Evolutionary conservation across 352 stramenopile species (phyloP).

Genomic region (Globisporangium paddicum): DNA sequence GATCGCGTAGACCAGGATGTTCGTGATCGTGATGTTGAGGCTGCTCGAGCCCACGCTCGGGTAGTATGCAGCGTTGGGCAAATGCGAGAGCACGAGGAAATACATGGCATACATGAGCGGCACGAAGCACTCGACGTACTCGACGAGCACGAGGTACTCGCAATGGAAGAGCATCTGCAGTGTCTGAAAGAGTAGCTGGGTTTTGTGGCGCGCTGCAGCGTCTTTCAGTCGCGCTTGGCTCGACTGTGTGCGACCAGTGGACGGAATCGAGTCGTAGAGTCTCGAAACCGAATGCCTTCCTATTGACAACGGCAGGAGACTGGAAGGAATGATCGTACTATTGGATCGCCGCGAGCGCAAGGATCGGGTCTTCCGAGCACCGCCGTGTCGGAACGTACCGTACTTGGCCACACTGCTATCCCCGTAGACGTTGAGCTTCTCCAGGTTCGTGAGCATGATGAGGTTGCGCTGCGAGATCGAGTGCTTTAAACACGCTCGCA

Average conservation of each 20-base stretch:
- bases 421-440: neutral
- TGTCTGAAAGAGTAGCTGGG: neutral
- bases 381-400: neutral
- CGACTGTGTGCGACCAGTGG: neutral
- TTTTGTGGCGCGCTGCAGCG: neutral
- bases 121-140: constrained; percentile 23
- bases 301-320: neutral
- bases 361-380: neutral
- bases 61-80: constrained; percentile 15
- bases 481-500: constrained; percentile 1
- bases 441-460: neutral
- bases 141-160: constrained; percentile 22
- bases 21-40: neutral
- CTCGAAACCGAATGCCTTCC: neutral
- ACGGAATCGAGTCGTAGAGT: neutral
- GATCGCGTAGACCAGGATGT: neutral
- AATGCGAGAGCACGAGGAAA: constrained; percentile 1
- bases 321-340: neutral
- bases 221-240: neutral
- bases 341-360: neutral
- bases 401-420: constrained; percentile 2
- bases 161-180: constrained; percentile 15
- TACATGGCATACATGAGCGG: constrained; percentile 14
- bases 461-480: neutral
- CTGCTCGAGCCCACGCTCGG: neutral